Percentiles rank a stretch among this genome's conserved stretches.
phyloP scores from a whole-genome alignment of 495 filamentous ascomycete species.

The Aspergillus ellipticus region DNA sequence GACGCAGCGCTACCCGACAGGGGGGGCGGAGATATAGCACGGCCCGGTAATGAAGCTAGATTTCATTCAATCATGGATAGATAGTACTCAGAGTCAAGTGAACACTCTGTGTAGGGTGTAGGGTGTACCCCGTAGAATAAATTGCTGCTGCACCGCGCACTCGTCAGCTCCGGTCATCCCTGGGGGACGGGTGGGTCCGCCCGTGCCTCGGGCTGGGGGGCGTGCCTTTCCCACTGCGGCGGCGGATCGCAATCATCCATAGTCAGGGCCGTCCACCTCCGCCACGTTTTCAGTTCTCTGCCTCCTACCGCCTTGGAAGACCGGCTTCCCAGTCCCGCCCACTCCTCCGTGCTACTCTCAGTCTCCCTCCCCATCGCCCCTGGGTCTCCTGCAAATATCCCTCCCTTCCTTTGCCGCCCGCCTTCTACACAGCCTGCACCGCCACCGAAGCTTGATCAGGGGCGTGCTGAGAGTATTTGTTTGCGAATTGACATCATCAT shows the following conservation, averaged over 20 bases:
- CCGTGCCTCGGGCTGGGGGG: slow-evolving; percentile 2
- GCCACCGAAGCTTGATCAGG: slow-evolving; percentile 3
- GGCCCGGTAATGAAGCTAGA: too few species aligned
- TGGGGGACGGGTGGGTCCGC: background rate
- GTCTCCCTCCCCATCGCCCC: background rate
- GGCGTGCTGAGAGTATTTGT: slow-evolving; percentile 1
- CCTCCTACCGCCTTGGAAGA: slow-evolving; percentile 1
- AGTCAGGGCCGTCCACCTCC: slow-evolving; percentile 15
- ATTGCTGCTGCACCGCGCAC: too few species aligned
- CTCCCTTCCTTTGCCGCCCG: background rate
- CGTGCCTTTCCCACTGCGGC: slow-evolving; percentile 17
- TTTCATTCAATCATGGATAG: too few species aligned
- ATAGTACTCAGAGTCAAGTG: too few species aligned
- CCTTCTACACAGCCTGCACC: background rate
- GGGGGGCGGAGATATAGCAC: background rate
- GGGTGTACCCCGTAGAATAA: background rate
- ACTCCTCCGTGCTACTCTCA: background rate
- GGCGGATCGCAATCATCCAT: slow-evolving; percentile 16
- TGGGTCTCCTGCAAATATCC: background rate
- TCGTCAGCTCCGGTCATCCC: background rate
- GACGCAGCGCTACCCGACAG: slow-evolving; percentile 16
- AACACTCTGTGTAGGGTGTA: background rate
- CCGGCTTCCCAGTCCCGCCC: background rate
- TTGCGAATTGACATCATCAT: slow-evolving; percentile 21
- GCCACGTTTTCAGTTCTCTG: slow-evolving; percentile 20